phyloP scores from a whole-genome alignment of 2,329 filamentous ascomycete genomes.

The Curvularia sp. region DNA sequence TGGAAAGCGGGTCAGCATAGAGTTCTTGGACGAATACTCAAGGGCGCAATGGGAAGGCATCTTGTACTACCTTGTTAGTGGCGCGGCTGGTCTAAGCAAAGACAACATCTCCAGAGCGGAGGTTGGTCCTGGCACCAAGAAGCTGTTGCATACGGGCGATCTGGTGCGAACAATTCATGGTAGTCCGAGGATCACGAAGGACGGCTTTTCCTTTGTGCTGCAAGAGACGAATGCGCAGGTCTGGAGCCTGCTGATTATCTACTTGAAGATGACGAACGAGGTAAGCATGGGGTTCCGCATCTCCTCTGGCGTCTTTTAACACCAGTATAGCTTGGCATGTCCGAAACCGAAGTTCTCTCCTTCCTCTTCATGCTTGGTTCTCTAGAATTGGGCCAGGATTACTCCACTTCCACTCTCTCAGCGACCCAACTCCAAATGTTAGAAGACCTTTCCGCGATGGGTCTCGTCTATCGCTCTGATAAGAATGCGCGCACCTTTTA shows the following conservation, averaged over 20 bases:
- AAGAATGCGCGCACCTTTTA: constrained; percentile 67
- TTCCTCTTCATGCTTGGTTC: constrained; percentile 96
- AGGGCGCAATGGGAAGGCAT: constrained; percentile 94
- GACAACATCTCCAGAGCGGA: constrained; percentile 56
- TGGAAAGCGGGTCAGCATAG: constrained; percentile 70
- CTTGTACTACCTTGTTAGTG: constrained; percentile 90
- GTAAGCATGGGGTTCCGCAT: constrained; percentile 41
- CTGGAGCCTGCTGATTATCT: constrained; percentile 92
- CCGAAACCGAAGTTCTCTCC: constrained; percentile 90
- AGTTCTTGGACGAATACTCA: constrained; percentile 84
- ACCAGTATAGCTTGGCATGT: constrained; percentile 68
- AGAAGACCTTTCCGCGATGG: constrained; percentile 88
- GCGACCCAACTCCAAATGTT: constrained; percentile 86
- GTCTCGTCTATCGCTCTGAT: constrained; percentile 76
- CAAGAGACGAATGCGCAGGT: constrained; percentile 97
- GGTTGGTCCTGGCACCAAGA: constrained; percentile 72
- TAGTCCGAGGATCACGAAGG: constrained; percentile 80
- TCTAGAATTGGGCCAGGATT: constrained; percentile 88
- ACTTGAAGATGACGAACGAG: constrained; percentile 81
- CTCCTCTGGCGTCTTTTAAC: constrained; percentile 3
- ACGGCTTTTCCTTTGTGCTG: constrained; percentile 91
- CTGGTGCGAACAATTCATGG: constrained; percentile 71
- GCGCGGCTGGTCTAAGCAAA: constrained; percentile 59
- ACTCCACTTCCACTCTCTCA: constrained; percentile 84
- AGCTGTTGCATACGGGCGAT: constrained; percentile 78